Evolutionary conservation across 148 eudicot genomes (phyloP).

Genomic region (Cornus suecica): DNA sequence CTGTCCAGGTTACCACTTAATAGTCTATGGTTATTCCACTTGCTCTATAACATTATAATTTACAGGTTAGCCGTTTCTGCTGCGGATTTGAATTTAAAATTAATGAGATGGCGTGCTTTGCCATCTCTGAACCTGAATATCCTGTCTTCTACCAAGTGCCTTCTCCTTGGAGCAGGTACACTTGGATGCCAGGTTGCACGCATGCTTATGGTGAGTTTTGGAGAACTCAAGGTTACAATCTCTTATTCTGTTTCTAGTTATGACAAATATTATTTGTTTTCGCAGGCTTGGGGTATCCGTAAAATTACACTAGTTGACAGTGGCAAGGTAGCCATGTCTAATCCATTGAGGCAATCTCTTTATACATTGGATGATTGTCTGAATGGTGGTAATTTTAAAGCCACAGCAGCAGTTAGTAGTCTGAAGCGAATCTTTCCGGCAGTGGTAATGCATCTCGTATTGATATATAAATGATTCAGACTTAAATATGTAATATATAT

Average conservation of each 20-base stretch:
- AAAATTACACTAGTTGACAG: constrained; percentile 83
- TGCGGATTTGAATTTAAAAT: constrained; percentile 86
- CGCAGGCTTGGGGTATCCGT: constrained; percentile 94
- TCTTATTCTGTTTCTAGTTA: neutral
- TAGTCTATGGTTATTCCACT: constrained; percentile 4
- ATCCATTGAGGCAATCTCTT: constrained; percentile 90
- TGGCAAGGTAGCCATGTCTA: constrained; percentile 94
- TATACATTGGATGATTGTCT: constrained; percentile 83
- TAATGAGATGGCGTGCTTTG: constrained; percentile 96
- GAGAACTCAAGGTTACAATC: constrained; percentile 3
- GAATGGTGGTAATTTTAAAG: constrained; percentile 81
- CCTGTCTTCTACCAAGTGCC: constrained; percentile 71
- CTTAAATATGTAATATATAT: no score
- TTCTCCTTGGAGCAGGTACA: constrained; percentile 93
- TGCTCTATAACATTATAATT: constrained; percentile 4
- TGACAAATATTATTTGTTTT: constrained; percentile 8
- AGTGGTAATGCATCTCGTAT: constrained; percentile 45
- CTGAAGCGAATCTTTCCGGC: constrained; percentile 74
- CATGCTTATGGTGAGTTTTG: constrained; percentile 72
- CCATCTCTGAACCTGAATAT: constrained; percentile 69
- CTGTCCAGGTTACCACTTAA: constrained; percentile 1
- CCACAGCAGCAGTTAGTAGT: constrained; percentile 67
- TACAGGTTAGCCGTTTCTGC: constrained; percentile 81
- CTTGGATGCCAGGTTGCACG: constrained; percentile 99
- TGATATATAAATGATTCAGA: neutral